Conservation (phyloP, 2,329 filamentous ascomycete genomes). For the Truncatella angustata region DNA sequence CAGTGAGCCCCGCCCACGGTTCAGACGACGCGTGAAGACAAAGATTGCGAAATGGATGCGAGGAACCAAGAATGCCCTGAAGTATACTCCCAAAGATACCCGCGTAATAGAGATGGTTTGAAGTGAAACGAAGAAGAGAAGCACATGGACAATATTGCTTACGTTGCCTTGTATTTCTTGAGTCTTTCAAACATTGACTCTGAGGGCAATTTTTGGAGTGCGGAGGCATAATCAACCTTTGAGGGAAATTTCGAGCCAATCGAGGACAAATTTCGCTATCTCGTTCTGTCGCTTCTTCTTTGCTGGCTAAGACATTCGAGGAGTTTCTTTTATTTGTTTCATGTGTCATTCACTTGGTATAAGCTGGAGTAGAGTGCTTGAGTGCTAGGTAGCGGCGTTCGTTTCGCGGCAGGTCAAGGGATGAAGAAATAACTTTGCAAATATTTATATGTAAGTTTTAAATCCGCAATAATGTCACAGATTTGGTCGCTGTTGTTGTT, state of each 20-base stretch:
- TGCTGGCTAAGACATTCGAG: background rate
- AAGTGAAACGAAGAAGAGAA: background rate
- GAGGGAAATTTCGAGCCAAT: constrained; percentile 23
- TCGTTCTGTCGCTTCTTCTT: background rate
- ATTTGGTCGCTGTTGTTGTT: too few species aligned
- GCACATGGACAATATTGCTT: too few species aligned
- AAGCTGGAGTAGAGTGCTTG: too few species aligned
- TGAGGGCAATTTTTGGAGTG: constrained; percentile 4
- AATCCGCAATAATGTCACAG: background rate
- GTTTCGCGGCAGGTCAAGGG: background rate
- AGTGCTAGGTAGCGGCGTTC: background rate
- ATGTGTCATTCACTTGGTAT: too few species aligned
- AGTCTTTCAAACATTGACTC: background rate
- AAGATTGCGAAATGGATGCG: constrained; percentile 25
- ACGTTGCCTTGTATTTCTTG: too few species aligned
- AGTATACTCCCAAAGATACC: constrained; percentile 17
- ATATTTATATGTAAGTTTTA: background rate
- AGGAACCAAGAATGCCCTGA: constrained; percentile 22
- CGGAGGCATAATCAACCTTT: constrained; percentile 5
- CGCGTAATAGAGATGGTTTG: background rate
- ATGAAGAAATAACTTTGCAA: background rate
- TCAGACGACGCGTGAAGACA: constrained; percentile 23
- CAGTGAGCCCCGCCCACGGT: constrained; percentile 10
- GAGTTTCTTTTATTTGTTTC: too few species aligned
- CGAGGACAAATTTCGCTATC: background rate